These are phyloP conservation scores for Erodium texanum DNA, from an alignment of 441 rosid species.

Conservation along the genomic window DNA sequence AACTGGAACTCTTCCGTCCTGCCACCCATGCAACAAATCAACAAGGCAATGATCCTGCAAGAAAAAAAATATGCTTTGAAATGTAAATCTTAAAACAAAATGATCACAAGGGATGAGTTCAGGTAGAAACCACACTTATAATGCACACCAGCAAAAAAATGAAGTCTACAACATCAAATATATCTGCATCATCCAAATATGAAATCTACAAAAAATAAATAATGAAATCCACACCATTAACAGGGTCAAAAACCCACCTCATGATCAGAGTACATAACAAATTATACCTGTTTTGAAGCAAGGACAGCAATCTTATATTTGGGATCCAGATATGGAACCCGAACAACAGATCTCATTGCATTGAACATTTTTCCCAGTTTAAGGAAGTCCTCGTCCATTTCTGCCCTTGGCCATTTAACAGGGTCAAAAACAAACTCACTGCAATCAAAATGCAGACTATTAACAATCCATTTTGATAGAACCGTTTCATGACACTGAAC, in stretches of 20 bases:
- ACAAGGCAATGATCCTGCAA: conserved; percentile 81
- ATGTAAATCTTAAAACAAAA: neutral
- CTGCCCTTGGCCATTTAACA: conserved; percentile 64
- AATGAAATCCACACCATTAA: no score
- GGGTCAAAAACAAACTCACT: conserved; percentile 85
- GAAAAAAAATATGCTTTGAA: conserved; percentile 8
- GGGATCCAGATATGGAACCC: conserved; percentile 77
- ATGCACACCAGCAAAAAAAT: no score
- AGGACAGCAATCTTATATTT: conserved; percentile 75
- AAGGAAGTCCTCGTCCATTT: conserved; percentile 65
- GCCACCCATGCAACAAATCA: conserved; percentile 85
- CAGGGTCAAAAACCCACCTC: no score
- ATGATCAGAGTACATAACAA: conserved; percentile 1
- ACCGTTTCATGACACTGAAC: neutral
- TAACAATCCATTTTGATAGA: neutral
- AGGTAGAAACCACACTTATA: no score
- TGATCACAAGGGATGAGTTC: no score
- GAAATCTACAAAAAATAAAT: no score
- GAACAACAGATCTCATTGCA: conserved; percentile 59
- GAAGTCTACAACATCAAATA: no score
- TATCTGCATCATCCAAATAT: no score
- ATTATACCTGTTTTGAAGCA: conserved; percentile 37
- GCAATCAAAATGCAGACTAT: conserved; percentile 13
- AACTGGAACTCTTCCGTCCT: conserved; percentile 82
- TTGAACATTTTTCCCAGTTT: conserved; percentile 41